Evolutionary conservation across 768 basidiomycete species (phyloP).

Genomic region (Boletus eberwhitei): DNA sequence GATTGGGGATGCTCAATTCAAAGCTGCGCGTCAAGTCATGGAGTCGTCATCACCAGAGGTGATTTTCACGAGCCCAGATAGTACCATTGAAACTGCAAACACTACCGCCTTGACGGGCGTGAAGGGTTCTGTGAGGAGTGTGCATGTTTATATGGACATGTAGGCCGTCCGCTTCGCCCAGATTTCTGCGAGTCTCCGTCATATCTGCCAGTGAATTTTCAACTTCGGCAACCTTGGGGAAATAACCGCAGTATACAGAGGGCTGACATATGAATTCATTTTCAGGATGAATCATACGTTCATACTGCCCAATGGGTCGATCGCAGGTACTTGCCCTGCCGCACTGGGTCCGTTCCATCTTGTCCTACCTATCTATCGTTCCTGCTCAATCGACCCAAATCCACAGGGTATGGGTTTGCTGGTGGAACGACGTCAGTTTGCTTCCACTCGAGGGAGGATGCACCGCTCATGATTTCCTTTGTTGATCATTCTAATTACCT

Average conservation of each 20-base stretch:
- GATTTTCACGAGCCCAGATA: conserved; percentile 20
- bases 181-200: neutral
- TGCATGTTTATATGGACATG: conserved; percentile 74
- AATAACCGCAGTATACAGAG: neutral
- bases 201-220: neutral
- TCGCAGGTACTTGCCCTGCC: conserved; percentile 70
- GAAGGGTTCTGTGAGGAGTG: conserved; percentile 59
- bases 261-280: neutral
- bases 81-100: conserved; percentile 16
- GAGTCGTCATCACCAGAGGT: conserved; percentile 20
- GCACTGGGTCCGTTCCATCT: conserved; percentile 55
- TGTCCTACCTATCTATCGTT: conserved; percentile 3
- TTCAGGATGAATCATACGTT: conserved; percentile 63
- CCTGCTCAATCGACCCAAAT: neutral
- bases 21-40: conserved; percentile 67
- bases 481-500: neutral
- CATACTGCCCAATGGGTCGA: conserved; percentile 60
- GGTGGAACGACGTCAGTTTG: conserved; percentile 73
- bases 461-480: neutral
- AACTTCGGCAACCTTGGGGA: neutral
- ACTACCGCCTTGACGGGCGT: conserved; percentile 40
- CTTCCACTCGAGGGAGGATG: neutral
- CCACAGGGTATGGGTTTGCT: conserved; percentile 66
- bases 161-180: conserved; percentile 29
- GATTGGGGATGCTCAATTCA: conserved; percentile 67